Evolutionary conservation across 2,329 filamentous ascomycete genomes (phyloP).

Genomic region (Aspergillus novoparasiticus): DNA sequence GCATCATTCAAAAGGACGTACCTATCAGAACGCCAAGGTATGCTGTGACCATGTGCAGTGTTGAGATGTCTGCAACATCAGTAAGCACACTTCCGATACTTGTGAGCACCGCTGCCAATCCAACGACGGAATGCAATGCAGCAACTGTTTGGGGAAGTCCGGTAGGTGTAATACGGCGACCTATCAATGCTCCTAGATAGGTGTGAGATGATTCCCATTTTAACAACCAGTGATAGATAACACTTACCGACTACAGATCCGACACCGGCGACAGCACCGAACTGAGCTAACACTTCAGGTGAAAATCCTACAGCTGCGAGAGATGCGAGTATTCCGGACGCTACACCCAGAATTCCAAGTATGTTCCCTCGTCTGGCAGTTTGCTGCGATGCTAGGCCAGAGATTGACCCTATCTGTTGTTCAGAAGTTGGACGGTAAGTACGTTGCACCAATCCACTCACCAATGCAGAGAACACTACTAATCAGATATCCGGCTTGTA

Average conservation of each 20-base stretch:
- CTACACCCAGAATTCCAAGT: slow-evolving; percentile 82
- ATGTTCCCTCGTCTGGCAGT: slow-evolving; percentile 85
- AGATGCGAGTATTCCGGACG: slow-evolving; percentile 79
- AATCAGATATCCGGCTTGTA: slow-evolving; percentile 84
- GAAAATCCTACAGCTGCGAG: slow-evolving; percentile 79
- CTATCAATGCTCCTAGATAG: slow-evolving; percentile 68
- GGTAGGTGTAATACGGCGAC: slow-evolving; percentile 83
- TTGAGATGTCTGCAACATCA: slow-evolving; percentile 69
- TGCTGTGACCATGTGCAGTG: slow-evolving; percentile 79
- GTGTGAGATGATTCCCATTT: slow-evolving; percentile 6
- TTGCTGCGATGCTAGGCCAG: slow-evolving; percentile 76
- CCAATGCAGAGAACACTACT: slow-evolving; percentile 84
- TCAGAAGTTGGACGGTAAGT: slow-evolving; percentile 1
- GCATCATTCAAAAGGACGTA: slow-evolving; percentile 27
- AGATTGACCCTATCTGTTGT: slow-evolving; percentile 61
- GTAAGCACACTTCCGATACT: slow-evolving; percentile 85
- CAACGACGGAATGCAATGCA: slow-evolving; percentile 85
- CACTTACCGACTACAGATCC: slow-evolving; percentile 64
- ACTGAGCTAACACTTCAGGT: slow-evolving; percentile 76
- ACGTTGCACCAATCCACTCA: slow-evolving; percentile 12
- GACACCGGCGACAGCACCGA: slow-evolving; percentile 71
- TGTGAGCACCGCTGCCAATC: slow-evolving; percentile 83
- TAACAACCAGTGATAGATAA: neutral
- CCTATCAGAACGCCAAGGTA: slow-evolving; percentile 84
- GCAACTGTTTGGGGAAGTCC: slow-evolving; percentile 88